Conservation (phyloP, 148 eudicot species). For the Chenopodium quinoa region DNA sequence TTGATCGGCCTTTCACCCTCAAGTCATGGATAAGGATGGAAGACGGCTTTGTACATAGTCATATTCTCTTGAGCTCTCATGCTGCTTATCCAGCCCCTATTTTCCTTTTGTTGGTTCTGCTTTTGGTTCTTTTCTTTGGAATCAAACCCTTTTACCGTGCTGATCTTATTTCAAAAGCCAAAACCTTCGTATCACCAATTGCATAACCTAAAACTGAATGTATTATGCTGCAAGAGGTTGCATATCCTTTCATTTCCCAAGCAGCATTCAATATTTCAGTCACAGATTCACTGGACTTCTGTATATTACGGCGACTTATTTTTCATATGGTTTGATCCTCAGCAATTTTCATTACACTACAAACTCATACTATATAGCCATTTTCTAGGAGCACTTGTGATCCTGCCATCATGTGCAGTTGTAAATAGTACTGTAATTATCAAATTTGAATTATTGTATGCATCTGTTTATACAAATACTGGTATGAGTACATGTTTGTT, state of each 20-base stretch:
- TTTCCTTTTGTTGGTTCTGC: not conserved
- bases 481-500: no score
- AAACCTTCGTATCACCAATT: not conserved
- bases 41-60: slow-evolving; percentile 15
- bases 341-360: not conserved
- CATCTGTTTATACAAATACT: no score
- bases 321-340: not conserved
- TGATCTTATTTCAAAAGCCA: slow-evolving; percentile 1
- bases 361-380: no score
- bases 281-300: not conserved
- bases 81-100: not conserved
- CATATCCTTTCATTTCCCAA: not conserved
- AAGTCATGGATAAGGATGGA: slow-evolving; percentile 47
- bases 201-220: not conserved
- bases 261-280: no score
- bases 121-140: not conserved
- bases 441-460: no score
- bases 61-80: slow-evolving; percentile 5
- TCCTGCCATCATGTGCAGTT: no score
- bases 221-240: not conserved
- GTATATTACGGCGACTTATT: not conserved
- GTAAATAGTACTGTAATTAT: no score
- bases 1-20: slow-evolving; percentile 54
- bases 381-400: no score
- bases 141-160: not conserved